phyloP scores from a whole-genome alignment of 164 flowering plant genomes.

The Taxillus chinensis region DNA sequence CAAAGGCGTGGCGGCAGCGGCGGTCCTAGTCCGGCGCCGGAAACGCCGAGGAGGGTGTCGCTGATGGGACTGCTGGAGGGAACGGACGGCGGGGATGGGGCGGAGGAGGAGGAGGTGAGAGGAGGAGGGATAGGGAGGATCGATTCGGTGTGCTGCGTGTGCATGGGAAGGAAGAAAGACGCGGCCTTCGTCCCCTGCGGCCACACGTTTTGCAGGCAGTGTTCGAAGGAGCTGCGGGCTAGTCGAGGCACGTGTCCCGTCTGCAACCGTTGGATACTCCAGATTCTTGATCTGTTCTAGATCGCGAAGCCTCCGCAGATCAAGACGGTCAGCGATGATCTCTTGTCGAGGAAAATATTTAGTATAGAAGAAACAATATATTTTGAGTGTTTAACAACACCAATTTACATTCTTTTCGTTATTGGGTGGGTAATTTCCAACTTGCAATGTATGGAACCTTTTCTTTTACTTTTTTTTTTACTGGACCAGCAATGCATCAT shows the following conservation, averaged over 20 bases:
- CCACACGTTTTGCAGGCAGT: conserved; percentile 84
- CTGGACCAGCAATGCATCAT: no score
- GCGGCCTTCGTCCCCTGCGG: conserved; percentile 98
- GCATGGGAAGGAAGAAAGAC: conserved; percentile 79
- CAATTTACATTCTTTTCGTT: no score
- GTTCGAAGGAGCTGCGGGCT: conserved; percentile 75
- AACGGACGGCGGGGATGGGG: conserved; percentile 21
- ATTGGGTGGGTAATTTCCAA: no score
- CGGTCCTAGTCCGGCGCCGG: neutral
- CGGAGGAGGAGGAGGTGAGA: conserved; percentile 1
- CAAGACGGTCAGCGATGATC: no score
- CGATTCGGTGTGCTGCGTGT: conserved; percentile 75
- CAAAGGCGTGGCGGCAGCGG: neutral
- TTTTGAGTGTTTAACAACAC: no score
- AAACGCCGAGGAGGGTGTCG: conserved; percentile 16
- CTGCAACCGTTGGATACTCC: conserved; percentile 63
- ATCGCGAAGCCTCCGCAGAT: neutral
- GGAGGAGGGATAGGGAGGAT: conserved; percentile 11
- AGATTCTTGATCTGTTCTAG: conserved; percentile 73
- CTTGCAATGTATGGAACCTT: no score
- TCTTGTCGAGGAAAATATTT: no score
- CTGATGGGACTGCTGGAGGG: conserved; percentile 63
- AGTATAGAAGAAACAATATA: no score
- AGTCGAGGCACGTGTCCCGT: conserved; percentile 89
- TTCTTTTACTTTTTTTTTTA: no score